phyloP scores from a whole-genome alignment of 2,329 filamentous ascomycete genomes.

The Fusarium hainanense region DNA sequence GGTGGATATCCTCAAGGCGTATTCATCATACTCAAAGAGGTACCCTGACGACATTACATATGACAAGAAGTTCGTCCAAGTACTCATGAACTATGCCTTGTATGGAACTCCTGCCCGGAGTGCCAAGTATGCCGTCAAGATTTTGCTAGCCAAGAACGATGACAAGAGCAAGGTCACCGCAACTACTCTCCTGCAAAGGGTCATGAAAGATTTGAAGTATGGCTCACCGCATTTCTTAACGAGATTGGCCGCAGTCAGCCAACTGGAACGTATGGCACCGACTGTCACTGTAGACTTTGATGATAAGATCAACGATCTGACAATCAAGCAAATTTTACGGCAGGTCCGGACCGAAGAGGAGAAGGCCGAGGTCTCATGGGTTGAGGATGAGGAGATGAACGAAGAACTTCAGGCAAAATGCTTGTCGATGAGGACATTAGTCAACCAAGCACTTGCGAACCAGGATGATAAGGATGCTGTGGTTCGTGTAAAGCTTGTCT shows the following conservation, averaged over 20 bases:
- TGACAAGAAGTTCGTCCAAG: constrained; percentile 82
- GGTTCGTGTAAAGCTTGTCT: constrained; percentile 73
- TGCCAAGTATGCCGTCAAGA: constrained; percentile 93
- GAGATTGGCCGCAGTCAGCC: constrained; percentile 76
- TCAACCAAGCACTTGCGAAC: constrained; percentile 80
- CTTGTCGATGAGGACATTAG: constrained; percentile 84
- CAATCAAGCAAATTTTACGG: constrained; percentile 78
- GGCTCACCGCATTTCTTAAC: constrained; percentile 79
- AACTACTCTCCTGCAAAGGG: constrained; percentile 82
- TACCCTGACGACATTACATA: constrained; percentile 86
- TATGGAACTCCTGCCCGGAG: constrained; percentile 84
- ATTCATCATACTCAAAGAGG: constrained; percentile 88
- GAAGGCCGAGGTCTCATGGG: constrained; percentile 71
- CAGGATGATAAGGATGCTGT: constrained; percentile 64
- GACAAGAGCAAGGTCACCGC: constrained; percentile 85
- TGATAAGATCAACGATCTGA: constrained; percentile 82
- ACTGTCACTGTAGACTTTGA: constrained; percentile 77
- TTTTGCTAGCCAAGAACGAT: constrained; percentile 79
- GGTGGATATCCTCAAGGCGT: constrained; percentile 94
- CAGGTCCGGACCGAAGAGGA: constrained; percentile 73
- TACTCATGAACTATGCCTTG: constrained; percentile 84
- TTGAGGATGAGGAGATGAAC: constrained; percentile 74
- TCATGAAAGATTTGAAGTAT: constrained; percentile 78
- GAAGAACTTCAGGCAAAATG: constrained; percentile 86
- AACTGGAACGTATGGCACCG: constrained; percentile 80